Conservation (phyloP, 164 flowering plant genomes). For the Vitis labrusca region DNA sequence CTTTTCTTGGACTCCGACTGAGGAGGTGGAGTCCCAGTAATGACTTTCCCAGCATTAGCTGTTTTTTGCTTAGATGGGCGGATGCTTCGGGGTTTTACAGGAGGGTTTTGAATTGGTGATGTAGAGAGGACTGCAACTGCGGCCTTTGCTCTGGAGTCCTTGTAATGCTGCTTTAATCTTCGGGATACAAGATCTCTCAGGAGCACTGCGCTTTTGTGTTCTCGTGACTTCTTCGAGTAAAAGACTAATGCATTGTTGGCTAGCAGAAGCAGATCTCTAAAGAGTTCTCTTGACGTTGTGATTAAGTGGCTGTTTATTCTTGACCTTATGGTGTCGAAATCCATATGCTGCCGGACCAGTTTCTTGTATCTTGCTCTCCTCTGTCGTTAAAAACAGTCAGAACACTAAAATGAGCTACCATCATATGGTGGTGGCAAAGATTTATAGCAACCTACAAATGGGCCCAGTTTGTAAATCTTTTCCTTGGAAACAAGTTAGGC, state of each 20-base stretch:
- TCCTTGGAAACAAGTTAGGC: too few species aligned
- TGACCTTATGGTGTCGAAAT: constrained; percentile 60
- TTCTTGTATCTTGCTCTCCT: constrained; percentile 75
- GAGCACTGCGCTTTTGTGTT: constrained; percentile 51
- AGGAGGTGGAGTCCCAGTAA: constrained; percentile 2
- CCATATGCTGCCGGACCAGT: constrained; percentile 64
- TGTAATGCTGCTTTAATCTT: constrained; percentile 24
- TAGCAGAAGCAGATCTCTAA: constrained; percentile 70
- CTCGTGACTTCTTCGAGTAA: constrained; percentile 65
- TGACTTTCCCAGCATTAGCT: constrained; percentile 1
- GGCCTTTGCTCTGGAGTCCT: constrained; percentile 3
- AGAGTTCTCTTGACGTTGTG: constrained; percentile 49
- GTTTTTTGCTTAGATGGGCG: constrained; percentile 32
- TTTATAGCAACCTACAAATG: neutral
- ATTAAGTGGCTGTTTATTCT: constrained; percentile 38
- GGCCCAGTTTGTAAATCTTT: neutral
- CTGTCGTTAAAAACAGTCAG: constrained; percentile 33
- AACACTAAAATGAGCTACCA: neutral
- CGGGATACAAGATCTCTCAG: constrained; percentile 43
- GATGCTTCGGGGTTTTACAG: constrained; percentile 51
- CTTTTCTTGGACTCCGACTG: too few species aligned
- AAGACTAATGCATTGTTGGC: constrained; percentile 72
- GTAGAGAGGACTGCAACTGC: constrained; percentile 4
- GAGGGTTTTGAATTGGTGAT: constrained; percentile 25
- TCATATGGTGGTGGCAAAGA: neutral